Evolutionary conservation across 2,329 filamentous ascomycete species (phyloP).

Genomic region (Rutstroemia sp.): DNA sequence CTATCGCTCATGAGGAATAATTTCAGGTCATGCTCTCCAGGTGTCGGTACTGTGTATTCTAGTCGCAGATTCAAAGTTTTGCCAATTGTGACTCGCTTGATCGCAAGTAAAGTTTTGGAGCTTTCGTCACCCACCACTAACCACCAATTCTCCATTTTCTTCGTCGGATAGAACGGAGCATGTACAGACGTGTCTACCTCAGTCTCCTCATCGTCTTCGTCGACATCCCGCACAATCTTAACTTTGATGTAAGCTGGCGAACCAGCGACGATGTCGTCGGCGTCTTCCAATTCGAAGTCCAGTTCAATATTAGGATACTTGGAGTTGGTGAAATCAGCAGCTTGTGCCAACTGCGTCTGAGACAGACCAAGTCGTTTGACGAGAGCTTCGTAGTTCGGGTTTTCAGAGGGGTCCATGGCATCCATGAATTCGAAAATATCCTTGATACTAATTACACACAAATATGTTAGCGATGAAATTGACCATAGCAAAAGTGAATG

Average conservation of each 20-base stretch:
- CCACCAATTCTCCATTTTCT: slow-evolving; percentile 99
- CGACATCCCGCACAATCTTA: slow-evolving; percentile 74
- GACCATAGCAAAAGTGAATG: not conserved
- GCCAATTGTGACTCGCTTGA: slow-evolving; percentile 88
- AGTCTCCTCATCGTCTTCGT: slow-evolving; percentile 58
- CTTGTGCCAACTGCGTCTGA: slow-evolving; percentile 75
- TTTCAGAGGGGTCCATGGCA: slow-evolving; percentile 93
- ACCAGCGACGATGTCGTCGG: slow-evolving; percentile 71
- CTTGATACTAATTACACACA: slow-evolving; percentile 50
- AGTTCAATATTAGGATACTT: slow-evolving; percentile 95
- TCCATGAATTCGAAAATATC: slow-evolving; percentile 99
- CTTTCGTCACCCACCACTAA: slow-evolving; percentile 89
- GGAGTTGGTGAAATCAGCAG: slow-evolving; percentile 91
- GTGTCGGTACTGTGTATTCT: slow-evolving; percentile 79
- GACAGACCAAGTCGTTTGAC: slow-evolving; percentile 72
- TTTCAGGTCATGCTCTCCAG: slow-evolving; percentile 81
- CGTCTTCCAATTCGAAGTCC: slow-evolving; percentile 77
- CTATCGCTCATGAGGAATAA: slow-evolving; percentile 95
- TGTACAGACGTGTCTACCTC: slow-evolving; percentile 80
- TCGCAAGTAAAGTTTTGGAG: slow-evolving; percentile 78
- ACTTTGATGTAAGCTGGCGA: slow-evolving; percentile 77
- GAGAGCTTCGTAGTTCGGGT: slow-evolving; percentile 69
- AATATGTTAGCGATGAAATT: not conserved
- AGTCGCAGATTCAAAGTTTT: slow-evolving; percentile 69
- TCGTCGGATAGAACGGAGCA: slow-evolving; percentile 84